Conservation (phyloP, 352 stramenopile species). For the Globisporangium carolinianum region DNA sequence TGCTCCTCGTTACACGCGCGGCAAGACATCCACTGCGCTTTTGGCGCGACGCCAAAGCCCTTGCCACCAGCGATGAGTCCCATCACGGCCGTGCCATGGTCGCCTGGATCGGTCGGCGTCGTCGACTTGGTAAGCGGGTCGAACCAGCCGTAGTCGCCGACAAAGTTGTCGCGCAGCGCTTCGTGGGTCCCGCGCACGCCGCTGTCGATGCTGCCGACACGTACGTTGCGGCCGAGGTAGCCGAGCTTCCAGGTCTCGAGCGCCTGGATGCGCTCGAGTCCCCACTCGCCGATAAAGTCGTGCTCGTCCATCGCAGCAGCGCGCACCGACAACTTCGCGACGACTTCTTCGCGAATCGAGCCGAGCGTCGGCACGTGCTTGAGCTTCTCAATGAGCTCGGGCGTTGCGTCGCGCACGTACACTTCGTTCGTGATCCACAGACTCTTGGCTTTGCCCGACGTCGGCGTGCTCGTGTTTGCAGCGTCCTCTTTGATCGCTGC, state of each 20-base stretch:
- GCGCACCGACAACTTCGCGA: conserved; percentile 14
- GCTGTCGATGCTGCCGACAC: conserved; percentile 41
- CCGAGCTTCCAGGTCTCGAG: conserved; percentile 29
- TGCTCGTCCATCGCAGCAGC: conserved; percentile 11
- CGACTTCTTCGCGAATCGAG: conserved; percentile 19
- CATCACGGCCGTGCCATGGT: conserved; percentile 32
- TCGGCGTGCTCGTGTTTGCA: conserved; percentile 5
- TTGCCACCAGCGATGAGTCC: conserved; percentile 22
- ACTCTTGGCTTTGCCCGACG: conserved; percentile 14
- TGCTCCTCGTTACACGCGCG: conserved; percentile 25
- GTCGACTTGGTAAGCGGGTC: conserved; percentile 25
- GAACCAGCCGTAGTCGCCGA: conserved; percentile 42
- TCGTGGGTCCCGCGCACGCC: conserved; percentile 31
- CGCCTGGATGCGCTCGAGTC: conserved; percentile 29
- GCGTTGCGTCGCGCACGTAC: conserved; percentile 23
- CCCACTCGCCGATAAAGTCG: conserved; percentile 26
- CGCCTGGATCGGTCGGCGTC: conserved; percentile 24
- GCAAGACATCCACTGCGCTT: conserved; percentile 34
- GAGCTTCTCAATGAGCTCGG: conserved; percentile 28
- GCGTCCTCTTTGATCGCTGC: conserved; percentile 16
- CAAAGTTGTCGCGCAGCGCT: conserved; percentile 24
- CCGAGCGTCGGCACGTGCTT: conserved; percentile 20
- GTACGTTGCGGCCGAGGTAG: conserved; percentile 26
- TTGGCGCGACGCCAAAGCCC: conserved; percentile 28
- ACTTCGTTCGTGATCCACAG: conserved; percentile 52